phyloP scores from a whole-genome alignment of 768 basidiomycete genomes.

The Panaeolus papilionaceus region DNA sequence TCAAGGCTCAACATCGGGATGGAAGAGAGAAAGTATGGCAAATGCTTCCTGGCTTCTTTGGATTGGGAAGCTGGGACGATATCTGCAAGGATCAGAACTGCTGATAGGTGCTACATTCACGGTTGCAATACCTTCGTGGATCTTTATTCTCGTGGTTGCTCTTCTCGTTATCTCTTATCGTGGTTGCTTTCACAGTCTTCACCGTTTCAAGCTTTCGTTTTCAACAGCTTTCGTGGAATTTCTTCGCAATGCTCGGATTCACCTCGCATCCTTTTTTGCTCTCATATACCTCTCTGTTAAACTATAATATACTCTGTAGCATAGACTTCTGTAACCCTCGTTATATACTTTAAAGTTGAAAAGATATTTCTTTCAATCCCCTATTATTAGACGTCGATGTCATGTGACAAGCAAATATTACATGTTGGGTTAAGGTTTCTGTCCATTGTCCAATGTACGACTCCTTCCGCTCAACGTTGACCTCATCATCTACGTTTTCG shows the following conservation, averaged over 20 bases:
- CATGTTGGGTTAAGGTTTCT: not conserved
- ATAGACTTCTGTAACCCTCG: not conserved
- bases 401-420: not conserved
- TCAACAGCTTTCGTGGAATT: not conserved
- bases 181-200: not conserved
- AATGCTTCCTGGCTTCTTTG: slow-evolving; percentile 41
- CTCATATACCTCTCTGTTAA: not conserved
- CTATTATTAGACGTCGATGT: not conserved
- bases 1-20: slow-evolving; percentile 37
- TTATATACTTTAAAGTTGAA: not conserved
- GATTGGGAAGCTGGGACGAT: slow-evolving; percentile 45
- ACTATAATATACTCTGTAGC: not conserved
- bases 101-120: slow-evolving; percentile 22
- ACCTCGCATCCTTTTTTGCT: not conserved
- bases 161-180: not conserved
- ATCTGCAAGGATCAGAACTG: slow-evolving; percentile 42
- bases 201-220: not conserved
- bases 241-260: not conserved
- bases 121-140: not conserved
- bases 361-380: not conserved
- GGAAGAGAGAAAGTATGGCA: slow-evolving; percentile 47
- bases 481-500: not conserved
- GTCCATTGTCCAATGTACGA: not conserved
- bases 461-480: not conserved
- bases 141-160: not conserved